Base-by-base conservation (phyloP, 2,329 filamentous ascomycete species). In the Coleophoma crateriformis region DNA sequence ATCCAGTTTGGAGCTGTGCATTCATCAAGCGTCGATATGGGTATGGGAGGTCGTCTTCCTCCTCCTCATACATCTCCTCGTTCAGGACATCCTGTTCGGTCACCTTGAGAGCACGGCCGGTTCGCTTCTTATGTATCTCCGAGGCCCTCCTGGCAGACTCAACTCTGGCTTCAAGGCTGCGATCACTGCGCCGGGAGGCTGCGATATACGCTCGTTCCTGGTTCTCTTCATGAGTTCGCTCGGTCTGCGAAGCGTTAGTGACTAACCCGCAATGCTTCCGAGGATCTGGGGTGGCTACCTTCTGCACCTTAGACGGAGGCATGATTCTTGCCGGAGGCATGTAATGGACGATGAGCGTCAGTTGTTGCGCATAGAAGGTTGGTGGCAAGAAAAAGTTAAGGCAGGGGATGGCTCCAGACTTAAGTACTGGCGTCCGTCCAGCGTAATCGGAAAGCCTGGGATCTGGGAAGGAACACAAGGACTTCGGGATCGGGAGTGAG, bases 61-160 rank as follows among this genome's bases (percentile, higher is more conserved):
- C 88, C 67, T 96, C 91, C 62, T 96, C 90, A 64, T 96, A 96
- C 89, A 96, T 95, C 66, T 95, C 90, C 66, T 96, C 91, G 54
- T 89, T 90, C 58, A 87, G 74, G 12, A 96, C 90, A 68, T 94
- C 90, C 61, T 94, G 81, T 67, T 91, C 87, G 22, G 86, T 90
- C 50, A 96, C 87, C 58, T 84, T 84, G 52, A 96, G 77, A 2
- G 79, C 82, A 58, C 90, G 87, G 37, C 91, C 92, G 0, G 91
- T 96, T 15, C 90, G 83, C 65, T 85, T 81, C 71, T 90, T 90
- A 75, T 96, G 91, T 35, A 96, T 89, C 61, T 90, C 84, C n/a
- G 91, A 96, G 6, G 91, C 91, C 68, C 88, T 82, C 46, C 83
- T 79, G 13, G 92, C 91, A 3, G 91, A 96, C 65, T 95, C 88